Conservation (phyloP, 2,329 filamentous ascomycete species). For the Aspergillus glaucus region DNA sequence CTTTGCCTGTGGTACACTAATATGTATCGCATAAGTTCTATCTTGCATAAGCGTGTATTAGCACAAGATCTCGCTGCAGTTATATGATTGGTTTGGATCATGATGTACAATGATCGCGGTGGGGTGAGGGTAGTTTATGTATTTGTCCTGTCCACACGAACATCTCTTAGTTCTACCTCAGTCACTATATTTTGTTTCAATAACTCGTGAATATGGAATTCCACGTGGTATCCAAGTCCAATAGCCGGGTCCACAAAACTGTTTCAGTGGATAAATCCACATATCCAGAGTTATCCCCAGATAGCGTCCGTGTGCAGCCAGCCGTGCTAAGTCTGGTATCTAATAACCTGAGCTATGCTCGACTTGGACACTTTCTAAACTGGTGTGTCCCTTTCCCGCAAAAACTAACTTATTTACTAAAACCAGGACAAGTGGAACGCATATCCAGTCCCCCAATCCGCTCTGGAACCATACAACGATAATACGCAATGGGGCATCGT, state of each 20-base stretch:
- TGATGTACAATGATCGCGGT: too few relatives aligned
- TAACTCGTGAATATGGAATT: constrained; percentile 8
- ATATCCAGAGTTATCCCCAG: background rate
- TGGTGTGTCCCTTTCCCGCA: constrained; percentile 7
- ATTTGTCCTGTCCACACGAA: too few relatives aligned
- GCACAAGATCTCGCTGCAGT: too few relatives aligned
- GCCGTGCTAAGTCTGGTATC: constrained; percentile 13
- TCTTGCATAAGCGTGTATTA: too few relatives aligned
- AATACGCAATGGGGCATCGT: constrained; percentile 39
- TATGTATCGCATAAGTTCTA: too few relatives aligned
- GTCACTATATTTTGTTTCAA: too few relatives aligned
- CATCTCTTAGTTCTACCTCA: too few relatives aligned
- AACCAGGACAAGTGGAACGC: constrained; percentile 20
- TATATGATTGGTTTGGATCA: too few relatives aligned
- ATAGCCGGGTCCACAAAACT: constrained; percentile 18
- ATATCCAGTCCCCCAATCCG: constrained; percentile 36
- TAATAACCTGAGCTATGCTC: constrained; percentile 16
- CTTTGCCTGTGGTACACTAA: too few relatives aligned
- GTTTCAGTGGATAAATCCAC: constrained; percentile 2
- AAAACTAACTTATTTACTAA: background rate
- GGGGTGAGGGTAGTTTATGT: too few relatives aligned
- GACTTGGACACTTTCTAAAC: constrained; percentile 3
- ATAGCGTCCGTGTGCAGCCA: constrained; percentile 10
- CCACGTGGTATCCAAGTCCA: constrained; percentile 24
- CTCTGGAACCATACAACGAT: constrained; percentile 28